Percentiles rank a stretch among this genome's conserved stretches.
Evolutionary conservation across 441 rosid species (phyloP).

Genomic region (Bruguiera hainesii): DNA sequence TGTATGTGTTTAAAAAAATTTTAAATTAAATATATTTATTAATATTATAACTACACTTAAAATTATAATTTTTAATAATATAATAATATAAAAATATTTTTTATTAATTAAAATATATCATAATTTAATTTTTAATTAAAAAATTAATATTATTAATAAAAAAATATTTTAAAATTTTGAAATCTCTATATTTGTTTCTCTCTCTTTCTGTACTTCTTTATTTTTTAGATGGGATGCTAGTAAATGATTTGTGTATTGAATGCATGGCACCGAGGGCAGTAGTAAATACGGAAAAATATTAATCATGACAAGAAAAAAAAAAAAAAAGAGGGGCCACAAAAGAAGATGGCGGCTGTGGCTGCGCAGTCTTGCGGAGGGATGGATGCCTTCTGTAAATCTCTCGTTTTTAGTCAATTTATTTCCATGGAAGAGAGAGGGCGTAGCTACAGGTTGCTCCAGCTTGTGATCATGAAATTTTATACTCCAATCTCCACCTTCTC

Average conservation of each 20-base stretch:
- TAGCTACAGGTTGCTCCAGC: conserved; percentile 41
- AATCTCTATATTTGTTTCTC: conserved; percentile 22
- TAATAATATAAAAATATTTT: too few species aligned
- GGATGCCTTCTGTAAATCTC: not conserved
- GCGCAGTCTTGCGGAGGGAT: conserved; percentile 52
- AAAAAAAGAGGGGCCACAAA: conserved; percentile 16
- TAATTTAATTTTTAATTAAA: too few species aligned
- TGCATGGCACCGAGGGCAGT: not conserved
- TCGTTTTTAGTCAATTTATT: conserved; percentile 21
- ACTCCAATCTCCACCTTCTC: not conserved
- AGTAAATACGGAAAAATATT: conserved; percentile 23
- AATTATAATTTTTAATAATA: too few species aligned
- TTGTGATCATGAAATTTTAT: conserved; percentile 37
- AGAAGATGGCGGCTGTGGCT: conserved; percentile 95
- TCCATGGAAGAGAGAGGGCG: conserved; percentile 17
- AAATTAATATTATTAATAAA: too few species aligned
- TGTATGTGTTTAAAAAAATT: too few species aligned
- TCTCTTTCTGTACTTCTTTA: not conserved
- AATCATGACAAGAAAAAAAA: conserved; percentile 21
- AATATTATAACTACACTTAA: too few species aligned
- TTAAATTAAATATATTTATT: too few species aligned
- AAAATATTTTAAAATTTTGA: not conserved
- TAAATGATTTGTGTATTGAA: conserved; percentile 3
- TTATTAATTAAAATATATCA: too few species aligned
- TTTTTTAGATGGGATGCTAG: too few species aligned